Conservation (phyloP, 192 early-diverging fungal species). For the Gonapodya sp. region DNA sequence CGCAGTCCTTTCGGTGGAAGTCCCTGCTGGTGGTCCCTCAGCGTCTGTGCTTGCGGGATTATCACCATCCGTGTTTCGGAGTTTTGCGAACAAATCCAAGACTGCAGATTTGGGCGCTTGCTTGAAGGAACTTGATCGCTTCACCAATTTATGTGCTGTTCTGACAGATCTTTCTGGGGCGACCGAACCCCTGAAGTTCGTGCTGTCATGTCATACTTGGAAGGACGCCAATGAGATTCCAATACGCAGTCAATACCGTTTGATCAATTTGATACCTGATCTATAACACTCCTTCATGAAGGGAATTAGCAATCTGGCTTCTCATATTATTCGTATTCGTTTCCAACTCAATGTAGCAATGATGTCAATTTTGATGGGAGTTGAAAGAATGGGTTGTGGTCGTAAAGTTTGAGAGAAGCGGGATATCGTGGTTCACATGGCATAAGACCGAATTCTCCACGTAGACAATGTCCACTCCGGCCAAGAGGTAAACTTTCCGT, state of each 20-base stretch:
- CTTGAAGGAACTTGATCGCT: not conserved
- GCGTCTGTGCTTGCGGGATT: not conserved
- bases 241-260: not conserved
- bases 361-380: too few relatives aligned
- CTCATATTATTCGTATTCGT: too few relatives aligned
- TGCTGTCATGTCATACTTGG: not conserved
- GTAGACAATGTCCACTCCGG: constrained; percentile 5
- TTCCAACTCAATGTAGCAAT: too few relatives aligned
- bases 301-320: too few relatives aligned
- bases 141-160: not conserved
- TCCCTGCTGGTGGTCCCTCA: not conserved
- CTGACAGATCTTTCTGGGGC: not conserved
- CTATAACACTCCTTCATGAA: not conserved
- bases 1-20: not conserved
- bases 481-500: not conserved
- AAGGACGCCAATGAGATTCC: not conserved
- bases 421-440: too few relatives aligned
- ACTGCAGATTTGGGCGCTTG: not conserved
- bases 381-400: too few relatives aligned
- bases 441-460: too few relatives aligned
- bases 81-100: not conserved
- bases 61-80: not conserved
- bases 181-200: not conserved
- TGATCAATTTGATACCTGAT: not conserved
- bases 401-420: too few relatives aligned